These are phyloP conservation scores for Yamadazyma diddensiae DNA, from an alignment of 1,139 yeast genomes.

Conservation along the genomic window DNA sequence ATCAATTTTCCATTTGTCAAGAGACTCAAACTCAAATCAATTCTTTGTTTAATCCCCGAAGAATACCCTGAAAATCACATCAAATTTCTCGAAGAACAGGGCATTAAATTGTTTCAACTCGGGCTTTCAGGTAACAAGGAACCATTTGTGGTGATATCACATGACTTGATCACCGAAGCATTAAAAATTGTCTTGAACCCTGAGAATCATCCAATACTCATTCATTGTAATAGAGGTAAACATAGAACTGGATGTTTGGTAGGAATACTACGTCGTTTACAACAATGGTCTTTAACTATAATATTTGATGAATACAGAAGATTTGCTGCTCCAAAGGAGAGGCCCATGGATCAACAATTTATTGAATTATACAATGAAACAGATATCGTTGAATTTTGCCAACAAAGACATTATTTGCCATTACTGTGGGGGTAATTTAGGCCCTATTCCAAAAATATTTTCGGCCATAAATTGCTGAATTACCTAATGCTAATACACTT, in stretches of 20 bases:
- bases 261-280: constrained; percentile 84
- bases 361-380: constrained; percentile 81
- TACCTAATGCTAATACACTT: constrained; percentile 57
- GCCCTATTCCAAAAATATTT: constrained; percentile 51
- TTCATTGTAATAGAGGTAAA: constrained; percentile 95
- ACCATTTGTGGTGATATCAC: constrained; percentile 84
- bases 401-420: constrained; percentile 58
- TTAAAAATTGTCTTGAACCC: constrained; percentile 79
- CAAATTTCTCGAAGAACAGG: constrained; percentile 57
- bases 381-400: constrained; percentile 55
- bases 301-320: constrained; percentile 92
- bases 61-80: constrained; percentile 79
- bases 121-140: constrained; percentile 97
- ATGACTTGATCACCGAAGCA: constrained; percentile 75
- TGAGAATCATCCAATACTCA: constrained; percentile 81
- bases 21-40: constrained; percentile 62
- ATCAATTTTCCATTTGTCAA: constrained; percentile 73
- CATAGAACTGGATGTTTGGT: constrained; percentile 96
- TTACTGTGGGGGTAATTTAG: constrained; percentile 52
- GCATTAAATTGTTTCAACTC: constrained; percentile 73
- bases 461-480: constrained; percentile 66
- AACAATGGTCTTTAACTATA: constrained; percentile 89
- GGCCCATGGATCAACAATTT: constrained; percentile 93
- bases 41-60: constrained; percentile 85
- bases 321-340: constrained; percentile 91